Evolutionary conservation across 495 filamentous ascomycete genomes (phyloP).

Genomic region (Apiosordaria backusii): DNA sequence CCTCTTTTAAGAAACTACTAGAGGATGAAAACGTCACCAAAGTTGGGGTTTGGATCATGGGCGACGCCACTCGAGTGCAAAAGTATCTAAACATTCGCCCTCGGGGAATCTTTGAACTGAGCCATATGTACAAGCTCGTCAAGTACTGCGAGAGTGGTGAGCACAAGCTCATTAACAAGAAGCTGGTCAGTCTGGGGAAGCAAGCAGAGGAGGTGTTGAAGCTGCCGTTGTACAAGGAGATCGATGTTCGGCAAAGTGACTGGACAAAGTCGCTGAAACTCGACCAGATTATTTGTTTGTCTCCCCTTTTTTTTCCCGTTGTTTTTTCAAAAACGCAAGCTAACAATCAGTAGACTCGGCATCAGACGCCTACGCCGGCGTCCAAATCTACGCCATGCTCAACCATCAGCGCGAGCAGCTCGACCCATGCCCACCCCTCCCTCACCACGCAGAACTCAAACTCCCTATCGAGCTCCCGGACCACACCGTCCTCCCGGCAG

Average conservation of each 20-base stretch:
- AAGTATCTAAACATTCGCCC: slow-evolving; percentile 62
- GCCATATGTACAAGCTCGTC: slow-evolving; percentile 72
- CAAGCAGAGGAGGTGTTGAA: slow-evolving; percentile 69
- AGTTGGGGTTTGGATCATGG: slow-evolving; percentile 71
- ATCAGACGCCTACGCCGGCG: slow-evolving; percentile 74
- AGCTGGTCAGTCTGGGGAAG: slow-evolving; percentile 58
- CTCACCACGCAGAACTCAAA: slow-evolving; percentile 62
- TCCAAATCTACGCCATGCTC: slow-evolving; percentile 67
- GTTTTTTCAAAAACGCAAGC: slow-evolving; percentile 1
- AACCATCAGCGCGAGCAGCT: slow-evolving; percentile 63
- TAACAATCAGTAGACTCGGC: slow-evolving; percentile 61
- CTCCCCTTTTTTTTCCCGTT: neutral
- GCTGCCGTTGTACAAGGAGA: slow-evolving; percentile 73
- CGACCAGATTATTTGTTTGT: slow-evolving; percentile 70
- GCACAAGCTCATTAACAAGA: slow-evolving; percentile 58
- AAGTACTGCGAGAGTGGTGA: slow-evolving; percentile 52
- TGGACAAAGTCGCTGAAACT: slow-evolving; percentile 62
- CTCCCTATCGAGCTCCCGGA: slow-evolving; percentile 54
- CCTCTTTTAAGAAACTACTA: slow-evolving; percentile 67
- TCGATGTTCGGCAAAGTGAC: slow-evolving; percentile 62
- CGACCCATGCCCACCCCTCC: slow-evolving; percentile 65
- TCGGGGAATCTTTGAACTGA: slow-evolving; percentile 71
- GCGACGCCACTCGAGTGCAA: slow-evolving; percentile 65
- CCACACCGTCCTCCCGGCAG: slow-evolving; percentile 6
- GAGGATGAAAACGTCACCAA: slow-evolving; percentile 69